Conservation (phyloP, 208 protist genomes). For the Acanthamoeba culbertsoni region DNA sequence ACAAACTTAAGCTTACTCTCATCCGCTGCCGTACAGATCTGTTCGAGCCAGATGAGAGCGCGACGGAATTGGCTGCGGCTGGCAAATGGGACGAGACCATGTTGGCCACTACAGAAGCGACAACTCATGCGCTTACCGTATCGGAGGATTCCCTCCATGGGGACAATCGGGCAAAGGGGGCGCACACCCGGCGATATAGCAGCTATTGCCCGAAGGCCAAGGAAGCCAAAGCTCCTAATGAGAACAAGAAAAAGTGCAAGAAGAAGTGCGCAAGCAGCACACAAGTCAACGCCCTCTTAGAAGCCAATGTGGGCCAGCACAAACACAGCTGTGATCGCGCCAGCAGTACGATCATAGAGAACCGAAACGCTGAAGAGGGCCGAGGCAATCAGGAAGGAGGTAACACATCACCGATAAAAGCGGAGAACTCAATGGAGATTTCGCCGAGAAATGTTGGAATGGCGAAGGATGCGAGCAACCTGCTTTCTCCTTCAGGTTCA, state of each 20-base stretch:
- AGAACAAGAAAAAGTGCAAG: neutral
- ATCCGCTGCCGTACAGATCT: neutral
- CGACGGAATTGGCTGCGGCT: neutral
- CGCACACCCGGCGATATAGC: neutral
- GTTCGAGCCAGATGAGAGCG: neutral
- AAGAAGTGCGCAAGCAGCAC: neutral
- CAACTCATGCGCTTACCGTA: neutral
- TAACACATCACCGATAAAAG: too few relatives aligned
- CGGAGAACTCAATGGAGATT: too few relatives aligned
- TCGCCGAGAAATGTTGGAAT: neutral
- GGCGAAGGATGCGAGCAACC: neutral
- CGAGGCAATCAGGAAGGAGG: too few relatives aligned
- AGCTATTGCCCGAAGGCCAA: neutral
- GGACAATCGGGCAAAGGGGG: too few relatives aligned
- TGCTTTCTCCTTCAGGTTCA: neutral
- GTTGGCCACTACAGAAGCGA: neutral
- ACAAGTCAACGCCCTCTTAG: too few relatives aligned
- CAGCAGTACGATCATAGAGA: too few relatives aligned
- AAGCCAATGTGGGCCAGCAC: too few relatives aligned
- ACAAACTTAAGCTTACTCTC: neutral
- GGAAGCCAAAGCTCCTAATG: neutral
- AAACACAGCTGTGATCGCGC: too few relatives aligned
- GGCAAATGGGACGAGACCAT: neutral
- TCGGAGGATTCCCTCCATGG: too few relatives aligned
- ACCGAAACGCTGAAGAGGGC: too few relatives aligned